Percentiles rank a stretch among this genome's conserved stretches.
Conservation (phyloP, 768 basidiomycete genomes). For the Tremella mesenterica region DNA sequence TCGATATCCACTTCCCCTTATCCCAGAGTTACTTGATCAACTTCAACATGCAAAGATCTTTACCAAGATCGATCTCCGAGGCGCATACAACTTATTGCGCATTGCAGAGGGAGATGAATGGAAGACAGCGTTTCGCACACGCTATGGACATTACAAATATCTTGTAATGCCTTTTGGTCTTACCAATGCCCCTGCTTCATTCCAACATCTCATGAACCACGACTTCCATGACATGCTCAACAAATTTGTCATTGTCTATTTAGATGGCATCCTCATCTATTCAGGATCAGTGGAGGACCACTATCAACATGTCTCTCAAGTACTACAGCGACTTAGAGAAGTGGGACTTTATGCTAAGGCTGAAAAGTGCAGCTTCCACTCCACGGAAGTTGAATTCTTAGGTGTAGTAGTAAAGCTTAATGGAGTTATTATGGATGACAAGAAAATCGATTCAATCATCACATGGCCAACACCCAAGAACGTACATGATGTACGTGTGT, state of each 20-base stretch:
- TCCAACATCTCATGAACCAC: too few species aligned
- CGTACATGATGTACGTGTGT: constrained; percentile 10
- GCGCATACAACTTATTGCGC: too few species aligned
- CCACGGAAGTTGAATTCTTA: constrained; percentile 18
- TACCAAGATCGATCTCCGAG: constrained; percentile 29
- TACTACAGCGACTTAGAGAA: constrained; percentile 18
- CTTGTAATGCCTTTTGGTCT: too few species aligned
- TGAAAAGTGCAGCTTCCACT: too few species aligned
- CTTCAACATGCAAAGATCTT: constrained; percentile 15
- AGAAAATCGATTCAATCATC: constrained; percentile 7
- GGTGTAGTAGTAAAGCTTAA: constrained; percentile 12
- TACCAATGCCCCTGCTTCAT: too few species aligned
- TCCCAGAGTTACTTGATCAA: constrained; percentile 14
- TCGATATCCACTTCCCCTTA: too few species aligned
- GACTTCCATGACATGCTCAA: constrained; percentile 16
- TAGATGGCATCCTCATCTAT: constrained; percentile 32
- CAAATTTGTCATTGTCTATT: too few species aligned
- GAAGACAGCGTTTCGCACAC: too few species aligned
- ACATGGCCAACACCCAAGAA: constrained; percentile 16
- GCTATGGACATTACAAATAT: too few species aligned
- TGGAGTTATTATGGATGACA: constrained; percentile 12
- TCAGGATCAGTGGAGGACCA: constrained; percentile 14
- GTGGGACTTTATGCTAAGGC: too few species aligned
- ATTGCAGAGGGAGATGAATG: too few species aligned
- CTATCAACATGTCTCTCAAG: constrained; percentile 9